A percentile compares a stretch with the other conserved stretches of the same genome.
Conservation (phyloP, 176 grass and related monocot species). For the Paspalum notatum region DNA sequence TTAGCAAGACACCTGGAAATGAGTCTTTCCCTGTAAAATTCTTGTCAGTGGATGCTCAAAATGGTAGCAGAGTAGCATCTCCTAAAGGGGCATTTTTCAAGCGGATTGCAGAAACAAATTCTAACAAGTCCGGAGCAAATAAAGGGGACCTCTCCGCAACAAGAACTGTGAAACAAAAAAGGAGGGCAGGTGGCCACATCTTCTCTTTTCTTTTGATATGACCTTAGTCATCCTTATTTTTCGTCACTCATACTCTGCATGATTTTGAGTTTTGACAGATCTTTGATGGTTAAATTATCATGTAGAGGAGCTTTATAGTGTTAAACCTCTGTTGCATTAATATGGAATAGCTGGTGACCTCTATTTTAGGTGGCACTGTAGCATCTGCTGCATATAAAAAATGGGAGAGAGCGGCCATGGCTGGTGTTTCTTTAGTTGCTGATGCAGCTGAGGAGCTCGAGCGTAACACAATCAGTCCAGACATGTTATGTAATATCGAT, state of each 20-base stretch:
- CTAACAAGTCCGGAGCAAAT: slow-evolving; percentile 51
- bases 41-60: slow-evolving; percentile 57
- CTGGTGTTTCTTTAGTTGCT: slow-evolving; percentile 98
- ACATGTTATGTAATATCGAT: slow-evolving; percentile 43
- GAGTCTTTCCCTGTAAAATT: slow-evolving; percentile 64
- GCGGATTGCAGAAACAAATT: slow-evolving; percentile 57
- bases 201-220: slow-evolving; percentile 41
- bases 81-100: slow-evolving; percentile 70
- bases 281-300: slow-evolving; percentile 17
- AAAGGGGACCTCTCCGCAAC: slow-evolving; percentile 74
- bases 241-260: slow-evolving; percentile 12
- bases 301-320: slow-evolving; percentile 19
- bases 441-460: slow-evolving; percentile 98
- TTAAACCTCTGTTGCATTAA: slow-evolving; percentile 35
- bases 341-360: slow-evolving; percentile 41
- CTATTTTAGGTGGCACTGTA: slow-evolving; percentile 54
- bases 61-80: slow-evolving; percentile 59
- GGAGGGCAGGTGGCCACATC: slow-evolving; percentile 63
- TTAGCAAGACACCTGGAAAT: slow-evolving; percentile 56
- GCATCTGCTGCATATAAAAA: slow-evolving; percentile 84
- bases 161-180: slow-evolving; percentile 89
- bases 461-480: slow-evolving; percentile 38
- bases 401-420: slow-evolving; percentile 97
- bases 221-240: slow-evolving; percentile 31
- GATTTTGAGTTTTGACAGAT: slow-evolving; percentile 7